These are phyloP conservation scores for Vachellia pachyceras DNA, from an alignment of 306 rosid species.

Conservation along the genomic window DNA sequence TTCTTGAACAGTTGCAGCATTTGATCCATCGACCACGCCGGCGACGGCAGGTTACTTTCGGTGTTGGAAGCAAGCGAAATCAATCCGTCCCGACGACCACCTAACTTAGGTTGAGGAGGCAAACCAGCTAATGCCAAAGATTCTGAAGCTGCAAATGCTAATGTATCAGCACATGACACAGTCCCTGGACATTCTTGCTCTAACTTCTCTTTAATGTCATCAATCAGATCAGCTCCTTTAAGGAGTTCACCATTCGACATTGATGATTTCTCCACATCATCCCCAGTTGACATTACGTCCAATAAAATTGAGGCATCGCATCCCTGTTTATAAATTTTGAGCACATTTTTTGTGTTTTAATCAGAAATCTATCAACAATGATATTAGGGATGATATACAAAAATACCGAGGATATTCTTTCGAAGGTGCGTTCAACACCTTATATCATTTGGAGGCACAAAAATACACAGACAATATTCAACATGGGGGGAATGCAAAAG, in stretches of 20 bases:
- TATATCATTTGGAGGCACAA: no score
- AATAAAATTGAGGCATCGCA: no score
- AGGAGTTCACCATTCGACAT: no score
- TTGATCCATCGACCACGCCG: constrained; percentile 33
- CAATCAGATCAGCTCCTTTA: constrained; percentile 59
- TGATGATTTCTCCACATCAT: no score
- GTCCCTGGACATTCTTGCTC: constrained; percentile 59
- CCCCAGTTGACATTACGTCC: no score
- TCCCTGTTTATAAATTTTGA: no score
- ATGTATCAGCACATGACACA: constrained; percentile 77
- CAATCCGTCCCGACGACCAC: constrained; percentile 62
- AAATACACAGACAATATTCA: no score
- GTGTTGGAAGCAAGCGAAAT: constrained; percentile 48
- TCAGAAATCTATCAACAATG: not conserved
- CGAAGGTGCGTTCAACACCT: no score
- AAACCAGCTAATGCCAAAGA: constrained; percentile 44
- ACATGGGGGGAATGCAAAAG: no score
- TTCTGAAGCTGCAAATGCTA: constrained; percentile 54
- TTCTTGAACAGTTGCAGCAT: constrained; percentile 36
- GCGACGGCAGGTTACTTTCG: constrained; percentile 46
- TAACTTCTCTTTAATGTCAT: constrained; percentile 57
- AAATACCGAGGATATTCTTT: no score
- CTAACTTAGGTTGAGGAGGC: constrained; percentile 7
- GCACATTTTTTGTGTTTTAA: not conserved
- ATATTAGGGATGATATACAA: no score